These are phyloP conservation scores for Tolypocladium pustulatum DNA, from an alignment of 2,329 filamentous ascomycete genomes.

Conservation along the genomic window DNA sequence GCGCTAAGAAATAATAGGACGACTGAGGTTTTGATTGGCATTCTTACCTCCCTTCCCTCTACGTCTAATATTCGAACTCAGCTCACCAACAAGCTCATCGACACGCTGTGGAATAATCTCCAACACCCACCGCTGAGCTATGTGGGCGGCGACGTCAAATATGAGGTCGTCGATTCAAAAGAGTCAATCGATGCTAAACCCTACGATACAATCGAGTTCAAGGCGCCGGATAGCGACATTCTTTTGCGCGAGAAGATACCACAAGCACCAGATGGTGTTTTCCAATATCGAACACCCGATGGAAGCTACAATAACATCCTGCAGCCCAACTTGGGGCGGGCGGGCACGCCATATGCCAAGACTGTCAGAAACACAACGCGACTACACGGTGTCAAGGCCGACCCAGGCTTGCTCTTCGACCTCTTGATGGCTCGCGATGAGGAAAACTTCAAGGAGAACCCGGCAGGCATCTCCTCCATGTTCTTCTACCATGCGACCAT, in stretches of 20 bases:
- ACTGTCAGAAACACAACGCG: too few relatives aligned
- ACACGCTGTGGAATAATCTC: too few relatives aligned
- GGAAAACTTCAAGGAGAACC: too few relatives aligned
- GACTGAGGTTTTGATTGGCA: slow-evolving; percentile 28
- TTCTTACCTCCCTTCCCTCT: slow-evolving; percentile 24
- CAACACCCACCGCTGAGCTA: too few relatives aligned
- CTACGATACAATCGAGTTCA: slow-evolving; percentile 27
- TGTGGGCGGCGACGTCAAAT: slow-evolving; percentile 30
- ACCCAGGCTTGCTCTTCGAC: too few relatives aligned
- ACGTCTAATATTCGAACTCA: slow-evolving; percentile 20
- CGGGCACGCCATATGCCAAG: too few relatives aligned
- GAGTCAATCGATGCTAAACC: slow-evolving; percentile 19
- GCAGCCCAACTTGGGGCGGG: too few relatives aligned
- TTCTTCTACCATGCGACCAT: too few relatives aligned
- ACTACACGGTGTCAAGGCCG: too few relatives aligned
- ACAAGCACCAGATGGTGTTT: slow-evolving; percentile 24
- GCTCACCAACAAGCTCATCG: too few relatives aligned
- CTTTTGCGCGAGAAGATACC: slow-evolving; percentile 26
- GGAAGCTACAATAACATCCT: slow-evolving; percentile 46
- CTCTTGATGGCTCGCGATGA: too few relatives aligned
- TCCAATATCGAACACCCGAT: slow-evolving; percentile 22
- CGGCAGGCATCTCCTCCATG: too few relatives aligned
- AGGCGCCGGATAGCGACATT: slow-evolving; percentile 24
- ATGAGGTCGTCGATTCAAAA: slow-evolving; percentile 19
- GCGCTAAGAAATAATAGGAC: slow-evolving; percentile 16